Evolutionary conservation across 495 filamentous ascomycete genomes (phyloP).

Genomic region (Penicillium cosmopolitanum): DNA sequence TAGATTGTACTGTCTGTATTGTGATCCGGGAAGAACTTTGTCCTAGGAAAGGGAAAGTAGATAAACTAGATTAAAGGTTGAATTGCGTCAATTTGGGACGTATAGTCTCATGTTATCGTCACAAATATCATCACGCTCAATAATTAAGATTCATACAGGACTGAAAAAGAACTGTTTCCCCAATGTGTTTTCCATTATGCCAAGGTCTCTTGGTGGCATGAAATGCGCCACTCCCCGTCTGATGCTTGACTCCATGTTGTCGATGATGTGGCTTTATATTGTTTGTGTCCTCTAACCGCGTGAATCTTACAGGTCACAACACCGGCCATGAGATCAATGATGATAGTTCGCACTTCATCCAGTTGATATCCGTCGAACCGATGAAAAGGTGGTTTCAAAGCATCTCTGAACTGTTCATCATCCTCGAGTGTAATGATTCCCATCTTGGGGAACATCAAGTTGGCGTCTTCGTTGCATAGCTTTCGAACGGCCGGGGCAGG

Average conservation of each 20-base stretch:
- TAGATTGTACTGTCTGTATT: no score
- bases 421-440: conserved; percentile 40
- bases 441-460: conserved; percentile 45
- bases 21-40: neutral
- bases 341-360: conserved; percentile 41
- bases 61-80: neutral
- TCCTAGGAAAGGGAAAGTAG: neutral
- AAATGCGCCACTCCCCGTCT: conserved; percentile 49
- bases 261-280: conserved; percentile 38
- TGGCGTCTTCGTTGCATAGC: conserved; percentile 40
- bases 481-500: conserved; percentile 44
- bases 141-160: conserved; percentile 3
- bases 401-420: conserved; percentile 29
- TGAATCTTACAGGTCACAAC: conserved; percentile 43
- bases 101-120: conserved; percentile 20
- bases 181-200: conserved; percentile 14
- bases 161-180: neutral
- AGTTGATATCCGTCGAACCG: conserved; percentile 47
- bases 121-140: conserved; percentile 15
- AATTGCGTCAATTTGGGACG: conserved; percentile 23
- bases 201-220: conserved; percentile 44
- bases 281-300: conserved; percentile 29
- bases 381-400: conserved; percentile 44
- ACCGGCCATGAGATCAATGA: conserved; percentile 52
- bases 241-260: conserved; percentile 51